Base-by-base conservation (phyloP, 805 yeast genomes). In the Kodamaea restingae region DNA sequence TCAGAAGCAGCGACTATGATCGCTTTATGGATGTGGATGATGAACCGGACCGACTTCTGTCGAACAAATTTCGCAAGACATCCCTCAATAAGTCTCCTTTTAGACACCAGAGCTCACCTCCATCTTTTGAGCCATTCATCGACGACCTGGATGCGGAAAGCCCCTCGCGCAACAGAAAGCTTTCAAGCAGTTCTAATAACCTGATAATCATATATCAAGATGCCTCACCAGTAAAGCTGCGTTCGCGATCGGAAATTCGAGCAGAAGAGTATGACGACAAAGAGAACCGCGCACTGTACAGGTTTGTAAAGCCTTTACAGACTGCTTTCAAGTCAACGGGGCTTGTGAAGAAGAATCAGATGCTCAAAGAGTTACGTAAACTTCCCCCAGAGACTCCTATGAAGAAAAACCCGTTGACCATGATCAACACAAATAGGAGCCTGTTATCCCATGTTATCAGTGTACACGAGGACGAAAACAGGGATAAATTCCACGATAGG, bases 271-370 rank as follows among this genome's bases (percentile, higher is more conserved):
- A 37, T 37, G 65, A 65, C 24, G 64, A 67, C 43, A 66, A 67
- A 44, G 73, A 67, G 38, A 67, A 67, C 39, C 58, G 56, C 35
- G 44, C 58, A 2, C 63, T 69, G 8, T 85, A 81, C 59, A 75
- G 78, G 46, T 76, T 78, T 35, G 93, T 84, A 15, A 84, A 83
- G 54, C 96, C 96, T 2, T 69, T 87, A 28, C 95, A 86, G 56
- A 81, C 90, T 0, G 95, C 93, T 11, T 87, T 87, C 59, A 72
- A 78, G 56, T 75, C 90, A 2, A 65, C 85, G 0, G 96, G 96
- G 0, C 63, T 87, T 25, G 60, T 81, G 67, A 83, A 61, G 65
- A 80, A 60, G 64, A 66, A 56, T 50, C 58, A 54, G 14, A 42
- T 61, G 7, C 37, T 48, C 14, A 46, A 47, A 15, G 44, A 46